A percentile compares a stretch with the other conserved stretches of the same genome.
Evolutionary conservation across 352 stramenopile genomes (phyloP).

Genomic region (Phytophthora brassicae): DNA sequence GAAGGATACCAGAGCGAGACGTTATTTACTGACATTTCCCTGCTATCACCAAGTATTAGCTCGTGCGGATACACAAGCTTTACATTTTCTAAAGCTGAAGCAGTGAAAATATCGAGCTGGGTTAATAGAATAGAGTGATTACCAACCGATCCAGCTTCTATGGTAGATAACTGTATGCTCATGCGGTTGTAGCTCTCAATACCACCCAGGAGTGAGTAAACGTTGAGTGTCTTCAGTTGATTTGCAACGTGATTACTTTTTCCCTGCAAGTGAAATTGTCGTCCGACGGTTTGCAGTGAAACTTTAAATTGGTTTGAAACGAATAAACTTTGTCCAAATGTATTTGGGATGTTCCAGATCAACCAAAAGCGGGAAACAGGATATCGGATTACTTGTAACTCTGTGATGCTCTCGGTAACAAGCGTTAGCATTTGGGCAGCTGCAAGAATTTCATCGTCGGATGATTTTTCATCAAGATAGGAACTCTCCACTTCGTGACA

Average conservation of each 20-base stretch:
- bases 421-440: conserved; percentile 12
- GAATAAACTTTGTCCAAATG: conserved; percentile 5
- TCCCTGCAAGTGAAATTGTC: conserved; percentile 14
- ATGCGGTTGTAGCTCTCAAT: conserved; percentile 14
- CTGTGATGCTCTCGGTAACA: conserved; percentile 10
- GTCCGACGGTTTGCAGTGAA: conserved; percentile 7
- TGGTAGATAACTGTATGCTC: conserved; percentile 4
- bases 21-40: background rate
- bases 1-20: conserved; percentile 7
- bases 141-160: background rate
- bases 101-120: conserved; percentile 14
- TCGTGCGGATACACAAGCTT: conserved; percentile 7
- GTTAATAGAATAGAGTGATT: background rate
- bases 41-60: conserved; percentile 1
- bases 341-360: conserved; percentile 22
- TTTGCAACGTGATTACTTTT: conserved; percentile 1
- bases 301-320: background rate
- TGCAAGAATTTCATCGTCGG: conserved; percentile 11
- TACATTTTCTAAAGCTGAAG: conserved; percentile 16
- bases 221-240: conserved; percentile 10
- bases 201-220: conserved; percentile 19
- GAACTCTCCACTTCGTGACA: conserved; percentile 12
- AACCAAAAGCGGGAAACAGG: conserved; percentile 18
- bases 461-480: conserved; percentile 11
- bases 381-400: conserved; percentile 18